Base-by-base conservation (phyloP, 495 filamentous ascomycete genomes). In the Xanthoparmelia taractica region DNA sequence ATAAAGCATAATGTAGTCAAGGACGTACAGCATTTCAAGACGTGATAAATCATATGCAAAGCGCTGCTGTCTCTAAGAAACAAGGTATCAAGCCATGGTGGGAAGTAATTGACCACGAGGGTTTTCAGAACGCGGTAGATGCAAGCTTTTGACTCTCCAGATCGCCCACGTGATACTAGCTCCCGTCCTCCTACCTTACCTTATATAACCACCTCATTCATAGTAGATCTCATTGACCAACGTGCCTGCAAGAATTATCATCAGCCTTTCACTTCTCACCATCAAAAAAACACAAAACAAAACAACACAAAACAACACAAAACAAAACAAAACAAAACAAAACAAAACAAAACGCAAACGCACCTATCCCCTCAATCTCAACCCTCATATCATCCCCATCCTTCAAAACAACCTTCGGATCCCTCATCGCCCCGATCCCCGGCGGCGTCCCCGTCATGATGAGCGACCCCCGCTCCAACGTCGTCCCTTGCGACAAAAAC, bases 361-460 rank as follows among this genome's bases (percentile, higher is more conserved):
- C 73, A 57, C 72, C 72, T 40, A 74, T 74, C 31, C 72, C 61
- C 27, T 75, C 71, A 63, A 85, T 72, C 70, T 82, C 74, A 11
- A 87, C 83, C 59, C 80, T 78, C 12, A 87, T 84, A 58, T 83
- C 79, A 68, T 86, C 84, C 0, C 80, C 84, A 45, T 80, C 73
- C 70, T 82, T 81, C 65, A 87, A 69, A 55, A 77, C 84, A 58
- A 79, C 76, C 70, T 79, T 75, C 17, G 78, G 77, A 50, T 80
- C 83, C 78, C 81, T 84, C 38, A 79, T 80, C 15, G 78, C 74
- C 33, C 78, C 78, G 27, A 80, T 77, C 13, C 78, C 78, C 13
- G 77, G 50, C 50, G 50, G 50, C 0, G 90, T 94, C 73, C 90
- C 90, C 37, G 90, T 92, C 67, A 91, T 91, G 61, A 94, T 90